A percentile compares a stretch with the other conserved stretches of the same genome.
Conservation (phyloP, 164 flowering plant genomes). For the Buxus sempervirens region DNA sequence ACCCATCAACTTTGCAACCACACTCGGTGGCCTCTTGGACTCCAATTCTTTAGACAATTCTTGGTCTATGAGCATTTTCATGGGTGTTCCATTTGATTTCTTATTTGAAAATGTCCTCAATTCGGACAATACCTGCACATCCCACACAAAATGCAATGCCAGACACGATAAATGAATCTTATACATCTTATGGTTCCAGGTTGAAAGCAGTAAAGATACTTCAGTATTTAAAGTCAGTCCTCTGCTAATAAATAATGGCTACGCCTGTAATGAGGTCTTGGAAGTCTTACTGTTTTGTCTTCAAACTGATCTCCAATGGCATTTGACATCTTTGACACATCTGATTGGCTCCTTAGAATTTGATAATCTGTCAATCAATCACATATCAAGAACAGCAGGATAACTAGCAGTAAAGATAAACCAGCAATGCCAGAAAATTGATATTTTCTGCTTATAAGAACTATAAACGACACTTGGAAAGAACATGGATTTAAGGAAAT, state of each 20-base stretch:
- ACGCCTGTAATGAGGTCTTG: neutral
- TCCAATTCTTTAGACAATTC: slow-evolving; percentile 85
- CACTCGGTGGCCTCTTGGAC: slow-evolving; percentile 60
- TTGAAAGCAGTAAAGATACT: neutral
- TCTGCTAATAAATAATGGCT: neutral
- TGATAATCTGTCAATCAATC: slow-evolving; percentile 37
- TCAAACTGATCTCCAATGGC: slow-evolving; percentile 46
- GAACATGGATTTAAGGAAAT: no score
- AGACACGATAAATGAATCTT: slow-evolving; percentile 5
- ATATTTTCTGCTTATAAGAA: no score
- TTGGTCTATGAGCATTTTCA: slow-evolving; percentile 89
- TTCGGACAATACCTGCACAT: slow-evolving; percentile 56
- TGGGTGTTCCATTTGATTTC: slow-evolving; percentile 68
- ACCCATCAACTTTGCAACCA: slow-evolving; percentile 97
- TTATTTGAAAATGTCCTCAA: slow-evolving; percentile 42
- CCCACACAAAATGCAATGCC: slow-evolving; percentile 5
- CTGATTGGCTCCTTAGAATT: slow-evolving; percentile 49
- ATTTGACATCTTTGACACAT: slow-evolving; percentile 37
- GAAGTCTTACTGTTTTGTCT: slow-evolving; percentile 50
- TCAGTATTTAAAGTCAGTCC: neutral
- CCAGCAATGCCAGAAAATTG: neutral
- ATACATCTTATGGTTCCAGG: neutral
- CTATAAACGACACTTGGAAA: no score
- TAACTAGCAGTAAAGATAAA: neutral
- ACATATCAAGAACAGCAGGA: neutral